These are phyloP conservation scores for Phialophora macrospora DNA, from an alignment of 2,329 filamentous ascomycete genomes.

Conservation along the genomic window DNA sequence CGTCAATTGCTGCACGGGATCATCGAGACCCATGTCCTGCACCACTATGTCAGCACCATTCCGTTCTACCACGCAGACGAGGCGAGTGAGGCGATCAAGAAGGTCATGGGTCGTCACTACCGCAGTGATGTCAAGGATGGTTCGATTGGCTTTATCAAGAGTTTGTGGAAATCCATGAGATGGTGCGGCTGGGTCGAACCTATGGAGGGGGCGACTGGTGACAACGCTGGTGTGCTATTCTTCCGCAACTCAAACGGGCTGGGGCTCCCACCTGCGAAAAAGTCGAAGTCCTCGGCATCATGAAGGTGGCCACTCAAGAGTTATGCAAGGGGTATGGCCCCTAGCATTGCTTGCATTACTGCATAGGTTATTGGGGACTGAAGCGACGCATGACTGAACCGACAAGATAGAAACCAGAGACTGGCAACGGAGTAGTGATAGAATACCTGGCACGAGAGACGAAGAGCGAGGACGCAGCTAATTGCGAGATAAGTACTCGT, in stretches of 20 bases:
- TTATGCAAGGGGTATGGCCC: neutral
- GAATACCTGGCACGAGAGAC: neutral
- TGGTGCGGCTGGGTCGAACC: slow-evolving; percentile 99
- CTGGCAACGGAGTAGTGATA: neutral
- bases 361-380: slow-evolving; percentile 3
- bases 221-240: slow-evolving; percentile 85
- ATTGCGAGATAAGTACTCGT: neutral
- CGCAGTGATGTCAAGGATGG: slow-evolving; percentile 79
- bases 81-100: slow-evolving; percentile 90
- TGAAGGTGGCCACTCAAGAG: neutral
- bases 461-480: neutral
- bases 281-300: slow-evolving; percentile 19
- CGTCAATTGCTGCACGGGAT: slow-evolving; percentile 91
- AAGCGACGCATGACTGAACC: neutral
- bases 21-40: slow-evolving; percentile 95
- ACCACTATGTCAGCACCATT: slow-evolving; percentile 96
- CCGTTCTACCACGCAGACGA: slow-evolving; percentile 97
- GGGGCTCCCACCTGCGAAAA: slow-evolving; percentile 61
- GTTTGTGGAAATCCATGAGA: slow-evolving; percentile 79
- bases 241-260: slow-evolving; percentile 93
- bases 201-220: slow-evolving; percentile 76
- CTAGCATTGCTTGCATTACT: neutral
- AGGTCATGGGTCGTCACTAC: slow-evolving; percentile 95
- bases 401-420: neutral
- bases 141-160: slow-evolving; percentile 78